Conservation (phyloP, 371 early-diverging fungal species). For the Coemansia sp. region DNA sequence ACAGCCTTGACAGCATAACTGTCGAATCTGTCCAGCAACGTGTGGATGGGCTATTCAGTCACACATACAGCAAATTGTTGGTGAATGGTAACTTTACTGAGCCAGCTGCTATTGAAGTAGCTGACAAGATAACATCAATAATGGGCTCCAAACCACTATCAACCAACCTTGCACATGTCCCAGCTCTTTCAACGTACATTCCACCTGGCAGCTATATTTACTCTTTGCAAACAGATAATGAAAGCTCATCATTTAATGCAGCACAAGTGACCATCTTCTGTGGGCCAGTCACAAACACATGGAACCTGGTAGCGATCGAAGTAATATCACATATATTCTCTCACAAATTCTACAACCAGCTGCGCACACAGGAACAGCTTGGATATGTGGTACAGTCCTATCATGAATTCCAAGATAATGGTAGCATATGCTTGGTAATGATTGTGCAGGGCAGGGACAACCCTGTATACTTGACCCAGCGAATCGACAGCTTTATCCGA, state of each 20-base stretch:
- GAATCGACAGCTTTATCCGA: neutral
- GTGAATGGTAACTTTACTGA: neutral
- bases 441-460: neutral
- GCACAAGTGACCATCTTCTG: neutral
- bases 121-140: neutral
- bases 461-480: neutral
- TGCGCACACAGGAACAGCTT: neutral
- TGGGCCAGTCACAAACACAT: neutral
- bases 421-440: neutral
- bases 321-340: neutral
- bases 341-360: neutral
- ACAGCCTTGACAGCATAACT: neutral
- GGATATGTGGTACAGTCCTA: neutral
- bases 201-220: neutral
- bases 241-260: neutral
- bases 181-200: neutral
- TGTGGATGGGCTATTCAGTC: neutral
- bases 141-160: neutral
- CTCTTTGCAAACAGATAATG: neutral
- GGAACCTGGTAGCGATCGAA: neutral
- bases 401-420: neutral
- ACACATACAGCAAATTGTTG: neutral
- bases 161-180: neutral
- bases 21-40: neutral
- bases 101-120: neutral